Evolutionary conservation across 163 green algal species (phyloP).

Genomic region (Volvox carteri): DNA sequence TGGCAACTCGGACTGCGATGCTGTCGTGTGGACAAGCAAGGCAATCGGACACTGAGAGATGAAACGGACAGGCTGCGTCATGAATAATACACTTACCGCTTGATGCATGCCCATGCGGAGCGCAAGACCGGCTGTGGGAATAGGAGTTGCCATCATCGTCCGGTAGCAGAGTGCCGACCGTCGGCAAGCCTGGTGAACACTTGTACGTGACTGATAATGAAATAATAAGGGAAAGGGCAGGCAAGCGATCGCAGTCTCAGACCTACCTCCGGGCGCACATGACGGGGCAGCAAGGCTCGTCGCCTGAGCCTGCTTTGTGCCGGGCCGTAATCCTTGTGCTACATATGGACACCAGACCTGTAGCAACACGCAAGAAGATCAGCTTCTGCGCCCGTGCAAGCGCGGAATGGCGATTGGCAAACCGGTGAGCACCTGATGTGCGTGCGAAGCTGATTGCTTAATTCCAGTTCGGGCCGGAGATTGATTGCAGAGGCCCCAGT

Average conservation of each 20-base stretch:
- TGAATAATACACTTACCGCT: not conserved
- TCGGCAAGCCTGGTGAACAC: not conserved
- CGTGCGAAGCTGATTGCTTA: not conserved
- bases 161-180: not conserved
- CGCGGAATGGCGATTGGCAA: not conserved
- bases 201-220: not conserved
- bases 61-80: no score
- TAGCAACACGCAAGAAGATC: not conserved
- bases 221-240: no score
- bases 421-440: conserved; percentile 4
- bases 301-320: conserved; percentile 8
- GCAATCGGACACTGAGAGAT: not conserved
- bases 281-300: not conserved
- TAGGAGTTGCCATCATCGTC: not conserved
- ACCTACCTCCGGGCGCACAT: not conserved
- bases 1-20: not conserved
- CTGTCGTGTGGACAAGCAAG: not conserved
- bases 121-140: not conserved
- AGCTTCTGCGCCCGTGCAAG: not conserved
- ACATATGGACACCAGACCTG: conserved; percentile 42
- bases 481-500: not conserved
- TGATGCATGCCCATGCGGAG: not conserved
- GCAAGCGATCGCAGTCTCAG: no score
- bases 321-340: not conserved
- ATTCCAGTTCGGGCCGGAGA: not conserved